These are phyloP conservation scores for Hypoxylon rubiginosum DNA, from an alignment of 2,329 filamentous ascomycete species.

Conservation along the genomic window DNA sequence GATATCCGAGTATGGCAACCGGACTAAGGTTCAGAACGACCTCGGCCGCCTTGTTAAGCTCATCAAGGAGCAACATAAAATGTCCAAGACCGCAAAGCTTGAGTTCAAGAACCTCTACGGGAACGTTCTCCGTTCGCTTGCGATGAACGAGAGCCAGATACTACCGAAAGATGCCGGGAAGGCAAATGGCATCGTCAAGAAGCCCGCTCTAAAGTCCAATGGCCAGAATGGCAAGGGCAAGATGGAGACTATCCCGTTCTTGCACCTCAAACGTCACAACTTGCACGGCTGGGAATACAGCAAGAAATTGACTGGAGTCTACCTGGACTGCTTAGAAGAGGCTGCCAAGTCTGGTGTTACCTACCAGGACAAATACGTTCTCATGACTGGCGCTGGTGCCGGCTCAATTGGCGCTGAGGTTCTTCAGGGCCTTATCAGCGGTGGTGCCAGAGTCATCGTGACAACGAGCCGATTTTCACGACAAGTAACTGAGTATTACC, in stretches of 20 bases:
- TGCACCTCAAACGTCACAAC: slow-evolving; percentile 94
- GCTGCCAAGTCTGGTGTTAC: slow-evolving; percentile 89
- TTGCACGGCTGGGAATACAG: slow-evolving; percentile 98
- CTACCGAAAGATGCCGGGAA: slow-evolving; percentile 88
- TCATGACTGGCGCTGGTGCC: slow-evolving; percentile 98
- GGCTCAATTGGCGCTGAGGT: slow-evolving; percentile 98
- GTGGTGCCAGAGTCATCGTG: slow-evolving; percentile 95
- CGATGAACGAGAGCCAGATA: slow-evolving; percentile 99
- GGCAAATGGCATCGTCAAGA: slow-evolving; percentile 62
- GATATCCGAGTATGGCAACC: slow-evolving; percentile 98
- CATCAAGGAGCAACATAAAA: slow-evolving; percentile 97
- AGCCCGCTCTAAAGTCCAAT: slow-evolving; percentile 64
- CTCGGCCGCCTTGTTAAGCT: slow-evolving; percentile 96
- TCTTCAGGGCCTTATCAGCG: slow-evolving; percentile 93
- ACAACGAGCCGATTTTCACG: slow-evolving; percentile 97
- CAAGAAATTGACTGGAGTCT: slow-evolving; percentile 95
- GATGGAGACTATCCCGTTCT: slow-evolving; percentile 96
- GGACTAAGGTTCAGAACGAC: slow-evolving; percentile 97
- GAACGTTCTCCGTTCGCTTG: slow-evolving; percentile 92
- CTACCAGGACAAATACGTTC: slow-evolving; percentile 93
- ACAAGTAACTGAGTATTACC: slow-evolving; percentile 98
- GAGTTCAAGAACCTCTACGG: slow-evolving; percentile 97
- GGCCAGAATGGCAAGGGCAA: slow-evolving; percentile 81
- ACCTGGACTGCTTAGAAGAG: slow-evolving; percentile 91
- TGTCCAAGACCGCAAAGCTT: slow-evolving; percentile 94